Base-by-base conservation (phyloP, 2,329 filamentous ascomycete genomes). In the Ustulina deusta region DNA sequence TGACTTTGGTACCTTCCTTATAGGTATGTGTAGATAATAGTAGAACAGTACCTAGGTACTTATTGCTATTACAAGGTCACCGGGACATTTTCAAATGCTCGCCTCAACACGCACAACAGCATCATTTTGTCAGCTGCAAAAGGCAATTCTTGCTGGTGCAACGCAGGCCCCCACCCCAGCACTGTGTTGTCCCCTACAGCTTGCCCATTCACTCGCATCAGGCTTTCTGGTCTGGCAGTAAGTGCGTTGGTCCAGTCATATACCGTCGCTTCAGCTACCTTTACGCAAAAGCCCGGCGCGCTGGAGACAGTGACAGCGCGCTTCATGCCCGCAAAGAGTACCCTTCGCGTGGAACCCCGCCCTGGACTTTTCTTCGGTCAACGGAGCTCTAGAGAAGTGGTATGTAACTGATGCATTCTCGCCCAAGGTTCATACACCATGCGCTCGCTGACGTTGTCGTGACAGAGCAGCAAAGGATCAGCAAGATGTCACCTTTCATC, bases 401-500 rank as follows among this genome's bases (percentile, higher is more conserved):
- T 13, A 29, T 29, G 58, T 15, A 15, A 42, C 9, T 27, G 5
- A 60, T 20, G 29, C 9, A 22, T 42, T 7, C 17, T 25, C n/a
- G 32, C 34, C 15, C 46, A 13, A 27, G 6, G 13, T 38, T n/a
- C 34, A 20, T 13, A 42, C 29, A 6, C 36, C n/a, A 13, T 42
- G 22, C 36, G 22, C 27, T 36, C 56, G 34, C 40, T 27, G n/a
- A 63, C 25, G 6, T 38, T 32, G 9, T 4, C 22, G 22, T 29
- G 15, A 22, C 27, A 27, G 17, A 3, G 20, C 25, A 63, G 27
- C 36, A 46, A 22, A 36, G 15, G 15, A n/a, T 7, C 40, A 1
- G 15, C 25, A 64, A 32, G 11, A 68, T 65, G 61, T 17, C 61
- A n/a, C 42, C 61, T 20, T 60, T 67, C 13, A 25, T 61, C 27